Base-by-base conservation (phyloP, 208 protist species). In the Acanthamoeba castellanii region DNA sequence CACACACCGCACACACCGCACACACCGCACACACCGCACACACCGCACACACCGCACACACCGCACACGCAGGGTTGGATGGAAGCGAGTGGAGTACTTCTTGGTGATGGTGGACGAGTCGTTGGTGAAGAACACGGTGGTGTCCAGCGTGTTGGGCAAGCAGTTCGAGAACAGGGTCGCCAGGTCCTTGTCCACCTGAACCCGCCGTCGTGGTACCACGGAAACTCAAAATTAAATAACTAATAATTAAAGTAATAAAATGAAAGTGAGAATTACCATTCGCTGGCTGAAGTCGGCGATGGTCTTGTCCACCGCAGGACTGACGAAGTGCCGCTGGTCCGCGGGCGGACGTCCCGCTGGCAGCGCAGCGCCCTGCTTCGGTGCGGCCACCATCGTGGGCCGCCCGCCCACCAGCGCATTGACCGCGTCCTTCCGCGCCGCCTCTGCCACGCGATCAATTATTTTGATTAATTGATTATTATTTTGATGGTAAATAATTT, bases 61-160 rank as follows among this genome's bases (percentile, higher is more conserved):
- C 0, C 37, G 37, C 37, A 42, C 37, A 42, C 37, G 3, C 0
- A 0, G 3, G 37, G 37, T 2, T 68, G 37, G 37, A 42, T 42
- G 37, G 37, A 42, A 32, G 68, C 11, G 7, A 42, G 68, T 8
- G 68, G 16, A n/a, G 68, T 76, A 76, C 32, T 61, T 32, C 78
- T 87, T 87, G 85, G 85, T 37, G 85, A 55, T 52, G 59, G 59
- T 52, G 34, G 59, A 47, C 8, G 25, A 25, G 47, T 61, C 42
- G 61, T 57, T 81, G 37, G 42, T 88, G 57, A 55, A 95, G 42
- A 74, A 45, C 34, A 96, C 93, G 8, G 95, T 96, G 13, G 95
- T 97, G 96, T 96, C 96, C 37, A 97, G 89, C 14, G 96, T 95
- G 72, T 97, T 97, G 32, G 96, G 96, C 11, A 96, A 52, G 27